A percentile compares a stretch with the other conserved stretches of the same genome.
These are phyloP conservation scores for Plasmodium gonderi DNA, from an alignment of 169 alveolate species.

Conservation along the genomic window DNA sequence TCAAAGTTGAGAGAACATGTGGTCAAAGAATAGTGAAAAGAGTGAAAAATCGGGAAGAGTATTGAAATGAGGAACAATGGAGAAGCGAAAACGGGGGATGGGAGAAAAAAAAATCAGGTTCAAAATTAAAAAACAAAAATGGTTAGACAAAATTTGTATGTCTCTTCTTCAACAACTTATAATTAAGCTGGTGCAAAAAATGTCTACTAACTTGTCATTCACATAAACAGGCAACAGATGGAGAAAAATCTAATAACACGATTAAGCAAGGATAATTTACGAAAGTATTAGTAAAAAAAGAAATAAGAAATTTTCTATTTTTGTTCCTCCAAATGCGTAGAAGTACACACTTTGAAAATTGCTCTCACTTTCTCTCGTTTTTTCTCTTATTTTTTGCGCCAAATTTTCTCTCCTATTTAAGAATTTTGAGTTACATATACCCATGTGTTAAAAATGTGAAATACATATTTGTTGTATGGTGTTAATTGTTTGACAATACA, in stretches of 20 bases:
- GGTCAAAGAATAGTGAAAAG: no score
- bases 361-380: neutral
- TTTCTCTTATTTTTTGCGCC: neutral
- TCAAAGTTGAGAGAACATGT: no score
- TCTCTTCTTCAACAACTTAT: neutral
- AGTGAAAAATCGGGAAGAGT: neutral
- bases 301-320: neutral
- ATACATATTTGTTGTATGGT: neutral
- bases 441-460: neutral
- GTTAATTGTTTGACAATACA: neutral
- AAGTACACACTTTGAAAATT: neutral
- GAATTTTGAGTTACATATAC: slow-evolving; percentile 1
- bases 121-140: no score
- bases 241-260: neutral
- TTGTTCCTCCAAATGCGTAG: neutral
- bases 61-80: neutral
- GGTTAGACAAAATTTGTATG: neutral
- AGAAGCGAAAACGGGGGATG: no score
- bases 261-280: neutral
- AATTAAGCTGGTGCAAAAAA: no score
- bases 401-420: slow-evolving; percentile 13
- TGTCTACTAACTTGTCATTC: no score
- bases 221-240: neutral
- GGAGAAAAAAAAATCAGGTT: no score
- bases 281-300: neutral